A percentile compares a stretch with the other conserved stretches of the same genome.
phyloP scores from a whole-genome alignment of 2,329 filamentous ascomycete genomes.

The Ascochyta pisi region DNA sequence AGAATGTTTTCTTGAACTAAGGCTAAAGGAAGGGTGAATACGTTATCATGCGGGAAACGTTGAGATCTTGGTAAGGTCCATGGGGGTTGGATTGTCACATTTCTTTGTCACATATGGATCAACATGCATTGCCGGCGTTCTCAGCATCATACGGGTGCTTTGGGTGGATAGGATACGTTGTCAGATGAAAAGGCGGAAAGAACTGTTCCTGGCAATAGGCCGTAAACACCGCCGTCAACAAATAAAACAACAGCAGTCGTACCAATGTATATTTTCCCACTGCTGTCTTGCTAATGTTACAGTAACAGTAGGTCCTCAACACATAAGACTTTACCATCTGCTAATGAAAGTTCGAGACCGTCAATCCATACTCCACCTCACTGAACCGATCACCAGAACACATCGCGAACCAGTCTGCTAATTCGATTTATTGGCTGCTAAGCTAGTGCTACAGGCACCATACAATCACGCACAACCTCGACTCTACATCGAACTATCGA shows the following conservation, averaged over 20 bases:
- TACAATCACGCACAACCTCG: too few relatives aligned
- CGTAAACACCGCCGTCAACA: neutral
- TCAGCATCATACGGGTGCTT: neutral
- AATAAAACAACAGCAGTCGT: neutral
- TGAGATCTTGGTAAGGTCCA: neutral
- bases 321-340: too few relatives aligned
- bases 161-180: neutral
- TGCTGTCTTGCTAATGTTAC: too few relatives aligned
- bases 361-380: too few relatives aligned
- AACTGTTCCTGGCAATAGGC: neutral
- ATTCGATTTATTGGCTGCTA: too few relatives aligned
- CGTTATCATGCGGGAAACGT: too few relatives aligned
- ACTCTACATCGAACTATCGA: too few relatives aligned
- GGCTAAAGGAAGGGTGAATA: neutral
- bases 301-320: too few relatives aligned
- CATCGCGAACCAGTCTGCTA: too few relatives aligned
- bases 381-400: too few relatives aligned
- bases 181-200: neutral
- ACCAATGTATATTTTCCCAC: neutral
- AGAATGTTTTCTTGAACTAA: conserved; percentile 24
- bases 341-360: too few relatives aligned
- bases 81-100: neutral
- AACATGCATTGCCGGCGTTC: conserved; percentile 13
- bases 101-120: conserved; percentile 9
- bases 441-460: too few relatives aligned